Base-by-base conservation (phyloP, 306 rosid species). In the Coriaria nepalensis region DNA sequence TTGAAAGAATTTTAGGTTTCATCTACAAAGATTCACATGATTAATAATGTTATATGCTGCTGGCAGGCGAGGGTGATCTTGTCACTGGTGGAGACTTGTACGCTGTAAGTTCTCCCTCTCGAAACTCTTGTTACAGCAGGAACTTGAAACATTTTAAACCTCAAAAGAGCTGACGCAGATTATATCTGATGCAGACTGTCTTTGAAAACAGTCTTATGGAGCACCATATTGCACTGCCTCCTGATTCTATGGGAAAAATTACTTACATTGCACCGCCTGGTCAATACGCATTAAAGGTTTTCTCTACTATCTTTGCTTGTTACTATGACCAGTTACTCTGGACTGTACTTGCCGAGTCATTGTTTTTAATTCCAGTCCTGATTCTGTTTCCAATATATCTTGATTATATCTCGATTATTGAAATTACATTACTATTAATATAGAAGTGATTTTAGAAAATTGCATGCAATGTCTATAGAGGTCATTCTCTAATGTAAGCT, bases 231-330 rank as follows among this genome's bases (percentile, higher is more conserved):
- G 93, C 74, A 9, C 87, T 92, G 68, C 94, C 96, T 57, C 98
- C 96, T 9, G 94, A 79, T 68, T 73, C 85, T 57, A 92, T 92
- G 98, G 98, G 98, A 70, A 92, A 92, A 81, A 67, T 92, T 66
- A 69, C 93, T 49, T 92, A 63, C 53, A 45, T 92, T 43, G 98
- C 98, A 54, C 81, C 96, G 5, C 65, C 96, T 58, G 98, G 98
- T 56, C 96, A 92, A 79, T 92, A 92, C 73, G 75, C 96, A 47
- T 57, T 92, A 57, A 72, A 75, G 98, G 98, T 92, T 60, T 56
- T 71, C 54, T 33, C 3, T 12, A 7, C 37, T 56, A 34, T 61
- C 1, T 20, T 20, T 20, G 1, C 29, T 20, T 20, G 29, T 20
- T 20, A 20, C 29, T 20, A 20, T 20, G 29, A 20, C 29, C 29